A percentile compares a stretch with the other conserved stretches of the same genome.
These are phyloP conservation scores for Cryptococcus floricola DNA, from an alignment of 1,284 basidiomycete genomes.

Conservation along the genomic window DNA sequence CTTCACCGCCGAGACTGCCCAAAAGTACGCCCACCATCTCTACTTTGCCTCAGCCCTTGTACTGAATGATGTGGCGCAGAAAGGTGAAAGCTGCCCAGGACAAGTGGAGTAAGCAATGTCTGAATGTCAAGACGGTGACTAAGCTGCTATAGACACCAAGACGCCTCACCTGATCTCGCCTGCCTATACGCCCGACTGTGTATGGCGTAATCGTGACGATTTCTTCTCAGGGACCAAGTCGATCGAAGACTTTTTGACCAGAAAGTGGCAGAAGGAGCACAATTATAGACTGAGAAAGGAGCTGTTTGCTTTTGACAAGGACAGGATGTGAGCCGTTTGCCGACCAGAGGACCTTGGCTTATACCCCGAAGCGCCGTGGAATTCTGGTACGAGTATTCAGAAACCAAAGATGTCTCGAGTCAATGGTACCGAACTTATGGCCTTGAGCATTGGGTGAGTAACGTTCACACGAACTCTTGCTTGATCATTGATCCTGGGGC, in stretches of 20 bases:
- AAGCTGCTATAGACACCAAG: conserved; percentile 23
- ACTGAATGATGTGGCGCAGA: conserved; percentile 7
- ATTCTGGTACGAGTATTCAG: conserved; percentile 62
- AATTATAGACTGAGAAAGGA: conserved; percentile 56
- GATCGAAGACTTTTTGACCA: conserved; percentile 55
- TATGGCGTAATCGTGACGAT: conserved; percentile 60
- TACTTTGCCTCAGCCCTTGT: neutral
- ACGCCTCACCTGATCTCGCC: conserved; percentile 39
- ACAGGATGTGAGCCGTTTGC: conserved; percentile 56
- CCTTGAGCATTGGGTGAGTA: conserved; percentile 59
- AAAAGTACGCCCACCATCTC: conserved; percentile 11
- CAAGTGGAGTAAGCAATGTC: conserved; percentile 41
- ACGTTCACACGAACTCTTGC: too few relatives aligned
- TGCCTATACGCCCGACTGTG: conserved; percentile 57
- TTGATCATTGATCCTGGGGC: too few relatives aligned
- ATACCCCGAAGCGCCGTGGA: conserved; percentile 38
- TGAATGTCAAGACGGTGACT: neutral
- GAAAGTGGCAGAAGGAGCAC: conserved; percentile 59
- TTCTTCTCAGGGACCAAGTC: conserved; percentile 56
- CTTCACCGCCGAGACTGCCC: conserved; percentile 24
- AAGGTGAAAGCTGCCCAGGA: conserved; percentile 44
- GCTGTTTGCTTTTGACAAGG: conserved; percentile 58
- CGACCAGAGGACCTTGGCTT: neutral
- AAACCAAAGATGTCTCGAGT: conserved; percentile 24
- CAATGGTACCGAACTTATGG: conserved; percentile 61